These are phyloP conservation scores for Protomyces lactucae-debilis DNA, from an alignment of 1,139 yeast genomes.

Conservation along the genomic window DNA sequence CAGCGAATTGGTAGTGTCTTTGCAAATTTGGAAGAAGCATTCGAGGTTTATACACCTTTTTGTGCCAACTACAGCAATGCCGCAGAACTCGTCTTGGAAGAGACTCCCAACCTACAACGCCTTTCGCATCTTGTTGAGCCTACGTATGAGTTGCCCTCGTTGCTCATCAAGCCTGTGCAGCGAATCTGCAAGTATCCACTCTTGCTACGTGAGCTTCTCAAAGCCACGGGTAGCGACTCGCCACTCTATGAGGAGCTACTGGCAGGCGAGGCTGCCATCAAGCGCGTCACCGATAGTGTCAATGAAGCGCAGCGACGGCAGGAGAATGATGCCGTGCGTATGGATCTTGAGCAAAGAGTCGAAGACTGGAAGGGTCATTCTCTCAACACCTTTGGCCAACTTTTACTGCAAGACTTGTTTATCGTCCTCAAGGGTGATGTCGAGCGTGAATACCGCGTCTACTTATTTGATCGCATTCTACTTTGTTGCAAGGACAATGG, in stretches of 20 bases:
- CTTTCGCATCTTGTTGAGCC: slow-evolving; percentile 68
- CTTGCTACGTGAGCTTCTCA: slow-evolving; percentile 67
- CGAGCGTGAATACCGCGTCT: slow-evolving; percentile 86
- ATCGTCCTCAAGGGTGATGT: slow-evolving; percentile 67
- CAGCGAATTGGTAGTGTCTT: slow-evolving; percentile 88
- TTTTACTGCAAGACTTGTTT: slow-evolving; percentile 70
- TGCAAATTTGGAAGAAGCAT: slow-evolving; percentile 58
- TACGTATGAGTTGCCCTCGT: slow-evolving; percentile 82
- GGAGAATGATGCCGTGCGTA: slow-evolving; percentile 71
- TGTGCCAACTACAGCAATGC: slow-evolving; percentile 84
- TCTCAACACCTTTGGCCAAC: slow-evolving; percentile 74
- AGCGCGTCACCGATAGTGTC: slow-evolving; percentile 73
- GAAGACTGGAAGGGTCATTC: slow-evolving; percentile 94
- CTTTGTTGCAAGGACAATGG: slow-evolving; percentile 62
- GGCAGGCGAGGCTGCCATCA: slow-evolving; percentile 63
- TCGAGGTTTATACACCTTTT: slow-evolving; percentile 80
- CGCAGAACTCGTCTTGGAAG: slow-evolving; percentile 67
- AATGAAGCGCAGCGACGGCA: slow-evolving; percentile 93
- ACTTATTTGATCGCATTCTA: slow-evolving; percentile 79
- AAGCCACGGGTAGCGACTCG: slow-evolving; percentile 52
- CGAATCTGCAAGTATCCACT: slow-evolving; percentile 90
- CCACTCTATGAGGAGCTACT: slow-evolving; percentile 64
- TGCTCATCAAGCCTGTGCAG: slow-evolving; percentile 89
- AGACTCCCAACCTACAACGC: slow-evolving; percentile 53
- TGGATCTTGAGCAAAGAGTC: slow-evolving; percentile 66